These are phyloP conservation scores for Gamsiella multidivaricata DNA, from an alignment of 192 early-diverging fungal genomes.

Conservation along the genomic window DNA sequence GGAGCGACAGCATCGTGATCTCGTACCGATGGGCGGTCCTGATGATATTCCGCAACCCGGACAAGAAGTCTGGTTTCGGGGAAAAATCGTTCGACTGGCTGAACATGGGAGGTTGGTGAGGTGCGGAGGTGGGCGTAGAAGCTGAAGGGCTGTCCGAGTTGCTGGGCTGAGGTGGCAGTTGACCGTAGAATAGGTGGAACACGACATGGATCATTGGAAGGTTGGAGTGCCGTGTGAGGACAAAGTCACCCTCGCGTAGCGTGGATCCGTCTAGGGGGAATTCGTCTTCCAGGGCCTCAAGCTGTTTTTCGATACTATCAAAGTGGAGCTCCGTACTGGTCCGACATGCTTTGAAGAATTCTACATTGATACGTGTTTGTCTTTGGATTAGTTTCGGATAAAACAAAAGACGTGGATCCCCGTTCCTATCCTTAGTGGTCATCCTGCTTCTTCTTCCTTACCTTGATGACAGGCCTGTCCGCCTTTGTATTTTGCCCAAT, in stretches of 20 bases:
- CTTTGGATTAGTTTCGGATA: too few relatives aligned
- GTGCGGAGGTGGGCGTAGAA: background rate
- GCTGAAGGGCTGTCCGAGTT: too few relatives aligned
- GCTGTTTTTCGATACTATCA: conserved; percentile 71
- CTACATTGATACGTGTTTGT: conserved; percentile 40
- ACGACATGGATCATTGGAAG: conserved; percentile 76
- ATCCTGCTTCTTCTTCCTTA: conserved; percentile 10
- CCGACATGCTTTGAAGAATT: conserved; percentile 71
- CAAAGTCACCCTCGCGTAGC: conserved; percentile 68
- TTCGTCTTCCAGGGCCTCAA: conserved; percentile 64
- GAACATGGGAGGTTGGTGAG: conserved; percentile 13
- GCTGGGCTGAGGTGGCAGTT: background rate
- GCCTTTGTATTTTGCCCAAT: conserved; percentile 66
- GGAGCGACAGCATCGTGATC: conserved; percentile 70
- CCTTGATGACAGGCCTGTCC: conserved; percentile 66
- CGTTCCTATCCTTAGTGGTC: background rate
- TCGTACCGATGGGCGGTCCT: conserved; percentile 68
- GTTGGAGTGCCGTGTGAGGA: conserved; percentile 82
- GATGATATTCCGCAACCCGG: conserved; percentile 73
- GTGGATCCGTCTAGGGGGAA: conserved; percentile 52
- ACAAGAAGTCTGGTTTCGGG: conserved; percentile 55
- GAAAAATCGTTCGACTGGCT: conserved; percentile 27
- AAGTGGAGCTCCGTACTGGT: conserved; percentile 84
- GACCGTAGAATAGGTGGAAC: conserved; percentile 76
- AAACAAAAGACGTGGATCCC: background rate